phyloP scores from a whole-genome alignment of 148 eudicot genomes.

The Silene latifolia region DNA sequence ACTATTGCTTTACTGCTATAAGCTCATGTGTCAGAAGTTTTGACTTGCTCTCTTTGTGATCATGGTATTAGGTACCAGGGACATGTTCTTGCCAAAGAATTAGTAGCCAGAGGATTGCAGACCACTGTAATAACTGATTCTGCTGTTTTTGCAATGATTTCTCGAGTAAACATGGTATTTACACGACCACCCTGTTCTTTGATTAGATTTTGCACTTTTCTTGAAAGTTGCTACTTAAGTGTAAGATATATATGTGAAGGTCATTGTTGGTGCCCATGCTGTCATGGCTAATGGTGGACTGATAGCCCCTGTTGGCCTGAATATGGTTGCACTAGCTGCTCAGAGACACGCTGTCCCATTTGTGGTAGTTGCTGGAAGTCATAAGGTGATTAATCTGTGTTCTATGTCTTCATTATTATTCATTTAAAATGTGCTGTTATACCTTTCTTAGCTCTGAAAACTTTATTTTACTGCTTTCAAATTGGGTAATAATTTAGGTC shows the following conservation, averaged over 20 bases:
- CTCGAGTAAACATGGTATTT: conserved; percentile 93
- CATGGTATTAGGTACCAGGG: conserved; percentile 72
- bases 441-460: not conserved
- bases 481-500: not conserved
- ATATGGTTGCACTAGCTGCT: conserved; percentile 98
- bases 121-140: conserved; percentile 96
- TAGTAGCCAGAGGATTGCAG: conserved; percentile 83
- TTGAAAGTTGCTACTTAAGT: not conserved
- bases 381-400: conserved; percentile 52
- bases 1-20: not conserved
- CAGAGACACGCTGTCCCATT: conserved; percentile 99
- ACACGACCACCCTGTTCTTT: not conserved
- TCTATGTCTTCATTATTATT: not conserved
- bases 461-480: not conserved
- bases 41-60: conserved; percentile 9
- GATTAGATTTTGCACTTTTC: not conserved
- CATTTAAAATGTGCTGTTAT: not conserved
- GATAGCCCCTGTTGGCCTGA: conserved; percentile 94
- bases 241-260: conserved; percentile 40
- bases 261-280: conserved; percentile 99
- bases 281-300: conserved; percentile 99
- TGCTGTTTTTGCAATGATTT: conserved; percentile 98
- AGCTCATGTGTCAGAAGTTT: conserved; percentile 4
- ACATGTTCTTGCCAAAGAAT: conserved; percentile 89
- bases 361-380: conserved; percentile 96